Base-by-base conservation (phyloP, 805 yeast genomes). In the Pachysolen tannophilus region DNA sequence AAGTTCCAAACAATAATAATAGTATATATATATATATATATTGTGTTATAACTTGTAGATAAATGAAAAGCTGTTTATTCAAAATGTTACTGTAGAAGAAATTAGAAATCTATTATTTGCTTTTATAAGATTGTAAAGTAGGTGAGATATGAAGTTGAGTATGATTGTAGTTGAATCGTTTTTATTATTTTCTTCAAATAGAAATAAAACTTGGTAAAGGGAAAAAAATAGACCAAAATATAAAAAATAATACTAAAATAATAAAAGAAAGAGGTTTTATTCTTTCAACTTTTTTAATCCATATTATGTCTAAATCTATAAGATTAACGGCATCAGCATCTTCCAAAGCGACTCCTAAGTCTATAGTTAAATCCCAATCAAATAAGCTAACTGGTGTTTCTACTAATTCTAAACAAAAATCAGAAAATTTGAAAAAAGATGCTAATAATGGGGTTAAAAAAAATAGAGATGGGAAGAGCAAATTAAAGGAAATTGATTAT, bases 251-350 rank as follows among this genome's bases (percentile, higher is more conserved):
- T n/a, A n/a, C n/a, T n/a, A n/a, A n/a, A n/a, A n/a, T n/a, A n/a
- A 26, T 8, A 26, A 26, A 26, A 26, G 14, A 16, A 26, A 26
- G 14, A 16, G 28, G 14, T n/a, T 16, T 26, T 26, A 13, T 26
- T 16, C 28, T n/a, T 16, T 26, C 2, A 10, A n/a, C 28, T 10
- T 8, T 21, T 21, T 8, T 8, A 8, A 21, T 11, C 25, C 25
- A 21, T 21, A 8, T 21, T 8, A 21, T 33, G 39, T 26, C 35
- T 10, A 32, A 28, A 9, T 4, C 5, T 21, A 32, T 37, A 15
- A n/a, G 36, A 11, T 26, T 37, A n/a, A 37, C 40, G 5, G 40
- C 36, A 6, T 37, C 40, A 5, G 26, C 20, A 8, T 29, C 36
- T 13, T 37, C 40, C 6, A 18, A 16, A n/a, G 31, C 29, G 16